Conservation (phyloP, 176 grass and related monocot species). For the Triticum urartu region DNA sequence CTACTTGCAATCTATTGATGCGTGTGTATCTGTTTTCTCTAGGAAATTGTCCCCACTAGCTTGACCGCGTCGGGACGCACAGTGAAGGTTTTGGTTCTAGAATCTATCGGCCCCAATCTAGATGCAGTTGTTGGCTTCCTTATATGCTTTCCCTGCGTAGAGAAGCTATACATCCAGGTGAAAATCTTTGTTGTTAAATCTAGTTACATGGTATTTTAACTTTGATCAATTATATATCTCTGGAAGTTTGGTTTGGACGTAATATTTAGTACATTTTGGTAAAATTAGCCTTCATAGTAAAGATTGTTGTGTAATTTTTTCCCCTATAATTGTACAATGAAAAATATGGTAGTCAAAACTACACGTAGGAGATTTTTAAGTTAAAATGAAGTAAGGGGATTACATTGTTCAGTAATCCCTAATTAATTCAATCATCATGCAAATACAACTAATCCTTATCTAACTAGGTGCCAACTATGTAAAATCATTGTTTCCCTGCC, state of each 20-base stretch:
- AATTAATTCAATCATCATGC: background rate
- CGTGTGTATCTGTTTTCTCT: background rate
- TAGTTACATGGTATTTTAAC: background rate
- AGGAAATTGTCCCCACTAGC: background rate
- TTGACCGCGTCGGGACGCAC: background rate
- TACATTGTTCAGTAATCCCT: background rate
- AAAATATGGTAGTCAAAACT: background rate
- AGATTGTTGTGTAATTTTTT: background rate
- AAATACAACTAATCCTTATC: background rate
- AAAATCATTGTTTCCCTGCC: background rate
- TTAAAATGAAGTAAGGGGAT: background rate
- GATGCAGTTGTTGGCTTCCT: background rate
- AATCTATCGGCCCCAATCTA: background rate
- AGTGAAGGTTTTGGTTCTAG: slow-evolving; percentile 7
- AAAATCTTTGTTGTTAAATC: background rate
- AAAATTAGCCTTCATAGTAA: background rate
- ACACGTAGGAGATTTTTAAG: background rate
- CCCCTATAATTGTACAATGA: background rate
- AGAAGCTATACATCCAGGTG: slow-evolving; percentile 7
- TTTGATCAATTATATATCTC: background rate
- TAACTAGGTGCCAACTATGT: background rate
- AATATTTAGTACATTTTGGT: background rate
- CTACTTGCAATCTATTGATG: background rate
- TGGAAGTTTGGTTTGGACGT: background rate
- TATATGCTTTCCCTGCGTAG: background rate